These are phyloP conservation scores for Zymoseptoria ardabiliae DNA, from an alignment of 2,329 filamentous ascomycete genomes.

Conservation along the genomic window DNA sequence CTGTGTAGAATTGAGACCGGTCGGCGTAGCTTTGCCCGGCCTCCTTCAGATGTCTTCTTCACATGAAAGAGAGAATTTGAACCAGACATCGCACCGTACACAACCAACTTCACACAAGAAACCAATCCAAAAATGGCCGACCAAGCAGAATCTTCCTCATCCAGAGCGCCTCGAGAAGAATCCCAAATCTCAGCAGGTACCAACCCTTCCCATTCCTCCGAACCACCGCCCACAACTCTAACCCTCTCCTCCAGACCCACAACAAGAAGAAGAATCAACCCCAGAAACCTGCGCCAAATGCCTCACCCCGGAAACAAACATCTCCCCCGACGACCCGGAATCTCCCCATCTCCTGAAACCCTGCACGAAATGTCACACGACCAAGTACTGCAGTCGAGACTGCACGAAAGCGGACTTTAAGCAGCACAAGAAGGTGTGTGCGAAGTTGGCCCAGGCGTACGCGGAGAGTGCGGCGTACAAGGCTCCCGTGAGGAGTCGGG, in stretches of 20 bases:
- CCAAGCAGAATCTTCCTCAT: not conserved
- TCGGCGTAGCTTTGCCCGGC: not conserved
- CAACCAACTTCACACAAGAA: not conserved
- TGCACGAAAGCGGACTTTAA: conserved; percentile 36
- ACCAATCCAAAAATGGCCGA: not conserved
- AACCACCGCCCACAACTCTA: not conserved
- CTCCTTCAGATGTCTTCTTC: not conserved
- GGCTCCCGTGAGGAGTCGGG: conserved; percentile 27
- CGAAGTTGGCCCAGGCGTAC: conserved; percentile 33
- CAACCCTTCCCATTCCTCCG: not conserved
- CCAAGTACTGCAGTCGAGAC: conserved; percentile 34
- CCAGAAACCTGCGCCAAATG: conserved; percentile 9
- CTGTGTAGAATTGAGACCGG: not conserved
- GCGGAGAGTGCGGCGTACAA: conserved; percentile 33
- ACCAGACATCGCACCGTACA: not conserved
- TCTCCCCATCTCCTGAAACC: conserved; percentile 24
- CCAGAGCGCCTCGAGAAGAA: not conserved
- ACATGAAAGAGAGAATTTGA: not conserved
- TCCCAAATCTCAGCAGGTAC: not conserved
- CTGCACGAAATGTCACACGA: conserved; percentile 35
- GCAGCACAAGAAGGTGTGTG: conserved; percentile 35
- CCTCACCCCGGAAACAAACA: conserved; percentile 10
- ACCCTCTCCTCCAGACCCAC: not conserved
- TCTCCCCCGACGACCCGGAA: conserved; percentile 4
- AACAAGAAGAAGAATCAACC: not conserved